A percentile compares a stretch with the other conserved stretches of the same genome.
These are phyloP conservation scores for Plicaturopsis crispa DNA, from an alignment of 768 basidiomycete genomes.

Conservation along the genomic window DNA sequence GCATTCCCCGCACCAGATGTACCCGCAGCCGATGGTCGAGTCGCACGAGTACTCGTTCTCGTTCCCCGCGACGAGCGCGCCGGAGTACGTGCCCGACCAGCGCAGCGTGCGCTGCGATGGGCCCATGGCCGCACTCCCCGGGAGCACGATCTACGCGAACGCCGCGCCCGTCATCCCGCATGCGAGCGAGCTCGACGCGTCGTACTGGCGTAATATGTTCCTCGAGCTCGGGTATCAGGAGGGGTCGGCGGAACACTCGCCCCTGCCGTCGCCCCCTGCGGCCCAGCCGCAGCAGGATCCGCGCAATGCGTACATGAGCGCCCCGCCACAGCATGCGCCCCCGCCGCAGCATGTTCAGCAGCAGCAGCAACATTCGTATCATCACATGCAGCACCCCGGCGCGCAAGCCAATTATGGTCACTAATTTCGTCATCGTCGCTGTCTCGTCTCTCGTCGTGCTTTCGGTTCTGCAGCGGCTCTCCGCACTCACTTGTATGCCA, in stretches of 20 bases:
- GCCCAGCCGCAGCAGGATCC: no score
- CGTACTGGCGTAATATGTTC: constrained; percentile 73
- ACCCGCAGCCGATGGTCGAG: constrained; percentile 26
- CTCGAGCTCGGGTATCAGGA: constrained; percentile 65
- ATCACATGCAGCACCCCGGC: background rate
- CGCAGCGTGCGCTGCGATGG: no score
- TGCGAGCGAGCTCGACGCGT: constrained; percentile 52
- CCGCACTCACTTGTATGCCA: no score
- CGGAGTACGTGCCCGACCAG: no score
- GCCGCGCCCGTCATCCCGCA: constrained; percentile 15
- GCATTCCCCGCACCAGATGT: constrained; percentile 23
- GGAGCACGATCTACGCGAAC: no score
- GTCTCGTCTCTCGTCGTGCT: constrained; percentile 10
- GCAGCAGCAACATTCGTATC: constrained; percentile 4
- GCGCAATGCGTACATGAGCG: no score
- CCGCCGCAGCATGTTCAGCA: constrained; percentile 1
- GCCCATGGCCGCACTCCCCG: no score
- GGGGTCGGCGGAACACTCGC: no score
- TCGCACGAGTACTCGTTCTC: constrained; percentile 29
- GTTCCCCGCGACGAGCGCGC: constrained; percentile 37
- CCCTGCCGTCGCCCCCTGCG: no score
- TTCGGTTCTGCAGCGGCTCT: no score
- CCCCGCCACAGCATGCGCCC: no score
- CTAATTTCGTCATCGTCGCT: background rate
- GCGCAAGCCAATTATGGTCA: background rate